Percentiles rank a stretch among this genome's conserved stretches.
These are phyloP conservation scores for Apostasia ramifera DNA, from an alignment of 106 monocot species.

Conservation along the genomic window DNA sequence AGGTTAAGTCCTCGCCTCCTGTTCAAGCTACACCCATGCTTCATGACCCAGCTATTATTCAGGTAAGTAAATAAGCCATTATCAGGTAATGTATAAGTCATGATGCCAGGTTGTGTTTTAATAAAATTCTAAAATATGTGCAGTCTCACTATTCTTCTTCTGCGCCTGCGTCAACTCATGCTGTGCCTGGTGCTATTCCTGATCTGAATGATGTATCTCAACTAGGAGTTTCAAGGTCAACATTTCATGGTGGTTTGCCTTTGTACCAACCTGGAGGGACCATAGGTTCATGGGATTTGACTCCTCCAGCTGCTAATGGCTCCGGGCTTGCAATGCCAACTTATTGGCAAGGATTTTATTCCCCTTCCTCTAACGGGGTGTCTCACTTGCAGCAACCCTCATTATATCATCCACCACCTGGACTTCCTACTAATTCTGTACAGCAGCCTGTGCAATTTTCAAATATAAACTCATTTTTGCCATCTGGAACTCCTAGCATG, in stretches of 20 bases:
- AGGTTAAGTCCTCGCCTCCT: conserved; percentile 67
- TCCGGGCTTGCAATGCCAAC: conserved; percentile 65
- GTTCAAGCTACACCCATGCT: conserved; percentile 35
- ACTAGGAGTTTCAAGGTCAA: conserved; percentile 42
- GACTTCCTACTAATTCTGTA: conserved; percentile 40
- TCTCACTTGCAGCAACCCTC: conserved; percentile 59
- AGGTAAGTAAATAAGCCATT: conserved; percentile 27
- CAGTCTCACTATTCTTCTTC: conserved; percentile 84
- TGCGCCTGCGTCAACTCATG: conserved; percentile 31
- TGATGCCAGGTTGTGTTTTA: background rate
- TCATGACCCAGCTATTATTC: conserved; percentile 92
- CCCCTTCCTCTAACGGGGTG: conserved; percentile 32
- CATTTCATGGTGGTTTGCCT: conserved; percentile 56
- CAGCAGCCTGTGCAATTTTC: conserved; percentile 57
- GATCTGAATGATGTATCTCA: conserved; percentile 48
- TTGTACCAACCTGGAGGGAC: conserved; percentile 68
- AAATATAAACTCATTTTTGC: conserved; percentile 26
- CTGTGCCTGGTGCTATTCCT: conserved; percentile 36
- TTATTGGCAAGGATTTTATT: conserved; percentile 78
- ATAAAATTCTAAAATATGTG: conserved; percentile 13
- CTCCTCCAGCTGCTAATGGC: conserved; percentile 37
- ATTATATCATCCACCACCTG: conserved; percentile 48
- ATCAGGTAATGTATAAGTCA: background rate
- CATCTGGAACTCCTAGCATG: conserved; percentile 27
- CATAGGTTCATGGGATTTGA: conserved; percentile 55